A percentile compares a stretch with the other conserved stretches of the same genome.
Conservation (phyloP, 768 basidiomycete species). For the Mycena galopus region DNA sequence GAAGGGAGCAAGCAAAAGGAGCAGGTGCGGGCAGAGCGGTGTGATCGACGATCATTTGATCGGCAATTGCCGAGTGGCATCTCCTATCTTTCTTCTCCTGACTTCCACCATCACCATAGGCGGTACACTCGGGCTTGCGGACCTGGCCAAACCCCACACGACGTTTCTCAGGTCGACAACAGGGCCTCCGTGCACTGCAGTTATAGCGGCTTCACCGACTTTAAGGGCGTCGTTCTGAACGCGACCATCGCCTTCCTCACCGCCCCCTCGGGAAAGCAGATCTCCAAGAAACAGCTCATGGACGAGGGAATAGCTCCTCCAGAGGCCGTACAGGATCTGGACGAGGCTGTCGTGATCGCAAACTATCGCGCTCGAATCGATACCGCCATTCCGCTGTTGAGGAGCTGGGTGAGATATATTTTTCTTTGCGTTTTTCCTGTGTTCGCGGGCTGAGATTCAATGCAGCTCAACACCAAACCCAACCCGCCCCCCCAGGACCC, state of each 20-base stretch:
- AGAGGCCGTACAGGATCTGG: conserved; percentile 1
- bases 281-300: conserved; percentile 22
- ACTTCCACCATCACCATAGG: conserved; percentile 13
- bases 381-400: conserved; percentile 8
- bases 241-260: conserved; percentile 22
- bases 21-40: too few species aligned
- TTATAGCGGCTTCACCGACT: too few species aligned
- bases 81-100: conserved; percentile 8
- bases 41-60: too few species aligned
- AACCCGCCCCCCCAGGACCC: neutral
- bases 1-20: too few species aligned
- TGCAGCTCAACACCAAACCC: neutral
- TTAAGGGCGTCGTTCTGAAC: too few species aligned
- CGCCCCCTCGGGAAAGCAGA: conserved; percentile 15
- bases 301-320: conserved; percentile 13
- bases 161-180: neutral
- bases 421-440: neutral
- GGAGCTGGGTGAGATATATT: conserved; percentile 12
- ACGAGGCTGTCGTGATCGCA: conserved; percentile 15
- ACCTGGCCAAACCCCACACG: neutral
- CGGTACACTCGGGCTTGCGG: conserved; percentile 13
- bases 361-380: conserved; percentile 30
- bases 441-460: neutral
- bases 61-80: neutral
- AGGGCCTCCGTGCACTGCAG: neutral